Evolutionary conservation across 2,329 filamentous ascomycete genomes (phyloP).

Genomic region (Aspergillus quadricinctus): DNA sequence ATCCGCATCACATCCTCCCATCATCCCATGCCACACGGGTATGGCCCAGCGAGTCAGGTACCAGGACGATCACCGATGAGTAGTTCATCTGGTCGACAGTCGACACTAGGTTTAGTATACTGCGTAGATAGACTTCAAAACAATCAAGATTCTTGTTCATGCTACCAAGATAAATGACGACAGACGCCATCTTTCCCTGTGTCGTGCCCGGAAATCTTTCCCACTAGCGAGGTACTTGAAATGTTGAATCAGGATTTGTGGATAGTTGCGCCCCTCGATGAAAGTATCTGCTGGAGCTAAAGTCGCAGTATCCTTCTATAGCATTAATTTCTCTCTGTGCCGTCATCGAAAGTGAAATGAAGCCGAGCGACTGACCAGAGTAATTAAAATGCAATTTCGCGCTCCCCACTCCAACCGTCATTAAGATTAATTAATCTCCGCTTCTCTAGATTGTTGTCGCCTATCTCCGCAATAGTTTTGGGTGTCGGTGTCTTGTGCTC

Average conservation of each 20-base stretch:
- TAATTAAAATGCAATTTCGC: not conserved
- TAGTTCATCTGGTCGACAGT: not conserved
- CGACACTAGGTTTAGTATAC: not conserved
- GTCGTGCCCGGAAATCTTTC: not conserved
- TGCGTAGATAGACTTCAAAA: not conserved
- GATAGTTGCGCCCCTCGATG: too few relatives aligned
- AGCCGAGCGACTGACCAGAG: not conserved
- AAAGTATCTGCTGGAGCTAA: not conserved
- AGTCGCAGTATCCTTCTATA: not conserved
- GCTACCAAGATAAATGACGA: too few relatives aligned
- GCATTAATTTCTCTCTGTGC: not conserved
- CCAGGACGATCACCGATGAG: not conserved
- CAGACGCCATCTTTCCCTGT: not conserved
- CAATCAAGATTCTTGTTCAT: not conserved
- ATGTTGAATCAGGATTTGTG: not conserved
- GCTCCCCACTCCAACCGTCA: not conserved
- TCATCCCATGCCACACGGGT: too few relatives aligned
- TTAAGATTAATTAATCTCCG: not conserved
- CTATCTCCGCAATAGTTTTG: slow-evolving; percentile 1
- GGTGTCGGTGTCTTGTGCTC: not conserved
- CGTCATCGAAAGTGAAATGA: not conserved
- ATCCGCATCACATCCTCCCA: not conserved
- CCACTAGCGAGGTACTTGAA: too few relatives aligned
- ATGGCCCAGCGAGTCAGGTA: not conserved
- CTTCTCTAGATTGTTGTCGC: not conserved